phyloP scores from a whole-genome alignment of 768 basidiomycete species.

The Serendipita vermifera region DNA sequence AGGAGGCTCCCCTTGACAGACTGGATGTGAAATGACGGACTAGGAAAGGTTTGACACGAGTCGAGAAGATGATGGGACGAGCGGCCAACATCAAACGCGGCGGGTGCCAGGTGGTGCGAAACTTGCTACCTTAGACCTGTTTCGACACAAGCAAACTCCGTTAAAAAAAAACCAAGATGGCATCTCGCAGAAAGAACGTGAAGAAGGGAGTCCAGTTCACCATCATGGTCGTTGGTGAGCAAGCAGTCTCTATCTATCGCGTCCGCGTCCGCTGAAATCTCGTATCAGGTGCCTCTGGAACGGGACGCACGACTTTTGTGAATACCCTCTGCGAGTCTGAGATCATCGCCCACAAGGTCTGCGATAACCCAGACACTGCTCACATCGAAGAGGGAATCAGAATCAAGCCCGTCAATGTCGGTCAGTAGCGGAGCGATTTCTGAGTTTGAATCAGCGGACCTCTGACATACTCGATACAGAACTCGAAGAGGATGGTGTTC shows the following conservation, averaged over 20 bases:
- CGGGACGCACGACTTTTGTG: slow-evolving; percentile 95
- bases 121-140: slow-evolving; percentile 7
- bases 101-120: slow-evolving; percentile 1
- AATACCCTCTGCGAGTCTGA: slow-evolving; percentile 98
- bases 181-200: slow-evolving; percentile 56
- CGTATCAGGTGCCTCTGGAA: slow-evolving; percentile 79
- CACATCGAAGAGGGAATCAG: slow-evolving; percentile 89
- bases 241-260: slow-evolving; percentile 3
- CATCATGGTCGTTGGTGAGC: slow-evolving; percentile 85
- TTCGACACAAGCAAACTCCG: not conserved
- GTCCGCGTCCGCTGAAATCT: slow-evolving; percentile 12
- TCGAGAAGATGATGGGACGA: not conserved
- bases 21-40: too few species aligned
- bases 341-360: slow-evolving; percentile 76
- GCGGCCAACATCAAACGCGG: not conserved
- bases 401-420: slow-evolving; percentile 91
- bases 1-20: not conserved
- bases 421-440: slow-evolving; percentile 35
- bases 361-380: slow-evolving; percentile 72
- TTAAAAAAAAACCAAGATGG: slow-evolving; percentile 11
- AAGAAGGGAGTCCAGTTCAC: slow-evolving; percentile 99
- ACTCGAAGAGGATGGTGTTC: slow-evolving; percentile 95
- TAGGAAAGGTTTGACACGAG: too few species aligned
- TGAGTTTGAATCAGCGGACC: not conserved
- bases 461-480: slow-evolving; percentile 36